Evolutionary conservation across 169 alveolate species (phyloP).

Genomic region (Plasmodium vivax): DNA sequence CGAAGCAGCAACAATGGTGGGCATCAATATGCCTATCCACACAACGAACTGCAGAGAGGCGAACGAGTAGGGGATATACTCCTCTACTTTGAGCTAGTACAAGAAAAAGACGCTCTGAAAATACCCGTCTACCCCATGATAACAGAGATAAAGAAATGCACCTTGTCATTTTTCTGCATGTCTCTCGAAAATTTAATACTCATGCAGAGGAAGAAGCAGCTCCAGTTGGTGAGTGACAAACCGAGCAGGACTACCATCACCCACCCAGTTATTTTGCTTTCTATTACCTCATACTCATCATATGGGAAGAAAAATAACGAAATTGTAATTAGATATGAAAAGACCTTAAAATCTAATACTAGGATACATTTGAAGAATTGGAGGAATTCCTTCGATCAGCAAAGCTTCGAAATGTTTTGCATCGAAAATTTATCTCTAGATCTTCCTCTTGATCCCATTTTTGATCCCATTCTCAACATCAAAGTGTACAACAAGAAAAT

Average conservation of each 20-base stretch:
- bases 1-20: neutral
- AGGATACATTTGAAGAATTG: conserved; percentile 81
- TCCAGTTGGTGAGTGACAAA: neutral
- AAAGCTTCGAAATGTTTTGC: conserved; percentile 88
- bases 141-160: conserved; percentile 86
- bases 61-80: conserved; percentile 85
- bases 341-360: conserved; percentile 65
- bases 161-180: conserved; percentile 80
- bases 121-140: conserved; percentile 89
- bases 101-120: conserved; percentile 84
- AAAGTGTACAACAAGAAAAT: conserved; percentile 82
- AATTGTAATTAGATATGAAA: conserved; percentile 76
- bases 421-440: conserved; percentile 83
- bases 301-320: conserved; percentile 75
- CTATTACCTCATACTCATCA: conserved; percentile 74
- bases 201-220: conserved; percentile 62
- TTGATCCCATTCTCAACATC: conserved; percentile 89
- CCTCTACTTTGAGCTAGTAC: conserved; percentile 86
- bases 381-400: conserved; percentile 83
- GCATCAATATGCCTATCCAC: conserved; percentile 16
- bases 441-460: conserved; percentile 89
- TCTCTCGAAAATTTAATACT: conserved; percentile 84
- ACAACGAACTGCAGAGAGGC: conserved; percentile 33
- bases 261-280: conserved; percentile 50
- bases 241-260: neutral